Evolutionary conservation across 139 green algal genomes (phyloP), one percentile per base, ranked within the genome.

Genomic region (Chlamydomonas urium): DNA sequence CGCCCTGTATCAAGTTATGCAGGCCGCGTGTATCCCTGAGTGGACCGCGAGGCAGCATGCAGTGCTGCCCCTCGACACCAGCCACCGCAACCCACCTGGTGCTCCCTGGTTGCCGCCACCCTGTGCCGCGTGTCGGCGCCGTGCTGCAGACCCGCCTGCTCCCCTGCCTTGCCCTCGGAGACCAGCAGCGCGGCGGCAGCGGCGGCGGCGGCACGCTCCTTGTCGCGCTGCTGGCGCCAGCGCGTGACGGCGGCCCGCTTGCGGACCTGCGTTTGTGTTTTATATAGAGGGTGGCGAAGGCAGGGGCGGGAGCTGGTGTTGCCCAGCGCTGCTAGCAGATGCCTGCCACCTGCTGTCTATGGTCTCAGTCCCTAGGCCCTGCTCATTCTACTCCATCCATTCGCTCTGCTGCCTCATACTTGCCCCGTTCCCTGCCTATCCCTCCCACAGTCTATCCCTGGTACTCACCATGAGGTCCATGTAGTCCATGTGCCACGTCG

Each of bases 401-500:
- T 53, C 42, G 42, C 17, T 17, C 42, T 17, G 42, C 42, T 53
- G 42, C 42, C 14, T 17, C 42, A 10, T 53, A 10, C 42, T n/a
- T 17, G 14, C 14, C 42, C 42, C 42, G 42, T n/a, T 53, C 42
- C 14, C 42, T n/a, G n/a, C n/a, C n/a, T n/a, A n/a, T n/a, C n/a
- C n/a, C n/a, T n/a, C n/a, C n/a, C n/a, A n/a, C n/a, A n/a, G n/a
- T n/a, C n/a, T n/a, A 17, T 17, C 42, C 10, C 42, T 10, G 14
- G 10, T 53, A 10, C 42, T 10, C 42, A 53, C 42, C 14, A 53
- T 10, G 14, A 67, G 60, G 33, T 67, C 60, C 60, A 67, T 67
- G 60, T 67, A 67, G 60, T 67, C 60, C 60, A 67, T 67, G 60
- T 67, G 60, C 60, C 60, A 67, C 5, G 4, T 26, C 14, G 60